These are phyloP conservation scores for Lachnellula suecica DNA, from an alignment of 2,329 filamentous ascomycete genomes.

Conservation along the genomic window DNA sequence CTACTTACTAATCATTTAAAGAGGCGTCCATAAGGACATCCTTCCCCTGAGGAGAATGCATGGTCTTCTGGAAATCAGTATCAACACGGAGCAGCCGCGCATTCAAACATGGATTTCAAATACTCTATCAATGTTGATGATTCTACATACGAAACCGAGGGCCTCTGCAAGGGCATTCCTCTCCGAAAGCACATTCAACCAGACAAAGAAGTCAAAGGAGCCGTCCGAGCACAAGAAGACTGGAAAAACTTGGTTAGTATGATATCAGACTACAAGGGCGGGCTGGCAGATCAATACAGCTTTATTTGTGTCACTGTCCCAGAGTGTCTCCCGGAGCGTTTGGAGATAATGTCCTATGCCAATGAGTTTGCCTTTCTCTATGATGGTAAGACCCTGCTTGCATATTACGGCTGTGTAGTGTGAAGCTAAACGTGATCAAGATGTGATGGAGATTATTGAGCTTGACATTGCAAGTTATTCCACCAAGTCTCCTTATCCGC, in stretches of 20 bases:
- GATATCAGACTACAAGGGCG: neutral
- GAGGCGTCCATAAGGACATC: no score
- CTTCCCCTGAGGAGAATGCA: no score
- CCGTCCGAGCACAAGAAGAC: slow-evolving; percentile 1
- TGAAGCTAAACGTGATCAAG: no score
- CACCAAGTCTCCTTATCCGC: no score
- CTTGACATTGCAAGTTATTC: neutral
- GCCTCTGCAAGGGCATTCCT: slow-evolving; percentile 3
- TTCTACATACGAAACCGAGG: slow-evolving; percentile 3
- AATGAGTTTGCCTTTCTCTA: neutral
- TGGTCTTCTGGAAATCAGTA: neutral
- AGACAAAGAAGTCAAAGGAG: neutral
- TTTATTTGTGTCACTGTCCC: neutral
- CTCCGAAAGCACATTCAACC: slow-evolving; percentile 1
- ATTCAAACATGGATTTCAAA: slow-evolving; percentile 2
- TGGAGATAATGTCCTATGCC: neutral
- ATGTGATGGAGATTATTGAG: no score
- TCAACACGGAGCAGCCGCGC: neutral
- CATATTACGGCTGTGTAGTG: no score
- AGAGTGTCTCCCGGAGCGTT: neutral
- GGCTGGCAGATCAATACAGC: neutral
- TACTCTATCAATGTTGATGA: slow-evolving; percentile 3
- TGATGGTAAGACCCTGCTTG: neutral
- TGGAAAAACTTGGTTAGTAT: neutral
- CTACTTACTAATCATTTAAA: no score